Base-by-base conservation (phyloP, 768 basidiomycete species). In the Naganishia kalamii region DNA sequence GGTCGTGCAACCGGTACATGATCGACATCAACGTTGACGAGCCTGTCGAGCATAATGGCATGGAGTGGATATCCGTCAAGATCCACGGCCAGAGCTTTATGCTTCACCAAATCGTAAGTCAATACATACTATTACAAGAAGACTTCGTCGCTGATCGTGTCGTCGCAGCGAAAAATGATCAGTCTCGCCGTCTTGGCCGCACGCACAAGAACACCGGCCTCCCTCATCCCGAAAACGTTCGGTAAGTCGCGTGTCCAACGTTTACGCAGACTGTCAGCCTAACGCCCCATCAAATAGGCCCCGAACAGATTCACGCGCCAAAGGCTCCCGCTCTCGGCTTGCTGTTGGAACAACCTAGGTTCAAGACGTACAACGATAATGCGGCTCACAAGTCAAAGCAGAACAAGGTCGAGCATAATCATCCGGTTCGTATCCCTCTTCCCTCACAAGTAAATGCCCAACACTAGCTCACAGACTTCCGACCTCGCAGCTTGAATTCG, bases 71-170 rank as follows among this genome's bases (percentile, higher is more conserved):
- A 47, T 88, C 88, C 48, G 86, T 98, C 21, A 81, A 88, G 66
- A 88, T 96, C 75, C 92, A 98, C 74, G 96, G 94, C 0, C 96
- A 99, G 78, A 92, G 90, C 71, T 99, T 99, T 78, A 98, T 99
- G 96, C 80, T 99, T 61, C 94, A 99, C 77, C 96, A 99, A 82
- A 92, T 92, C 60, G 82, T 79, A n/a, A 33, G 73, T 69, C 49
- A n/a, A n/a, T n/a, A n/a, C n/a, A n/a, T n/a, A n/a, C n/a, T n/a
- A n/a, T n/a, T n/a, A n/a, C n/a, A n/a, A n/a, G n/a, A n/a, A n/a
- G n/a, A n/a, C n/a, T 37, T 37, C 10, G n/a, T 13, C 3, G 5
- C 41, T 23, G 17, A 50, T 25, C 19, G 32, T 23, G 0, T 70
- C 65, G 81, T 76, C 19, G 17, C 47, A 98, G 94, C 88, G 96